Percentiles rank a stretch among this genome's conserved stretches.
Evolutionary conservation across 2,329 filamentous ascomycete genomes (phyloP).

Genomic region (Didymella exigua): DNA sequence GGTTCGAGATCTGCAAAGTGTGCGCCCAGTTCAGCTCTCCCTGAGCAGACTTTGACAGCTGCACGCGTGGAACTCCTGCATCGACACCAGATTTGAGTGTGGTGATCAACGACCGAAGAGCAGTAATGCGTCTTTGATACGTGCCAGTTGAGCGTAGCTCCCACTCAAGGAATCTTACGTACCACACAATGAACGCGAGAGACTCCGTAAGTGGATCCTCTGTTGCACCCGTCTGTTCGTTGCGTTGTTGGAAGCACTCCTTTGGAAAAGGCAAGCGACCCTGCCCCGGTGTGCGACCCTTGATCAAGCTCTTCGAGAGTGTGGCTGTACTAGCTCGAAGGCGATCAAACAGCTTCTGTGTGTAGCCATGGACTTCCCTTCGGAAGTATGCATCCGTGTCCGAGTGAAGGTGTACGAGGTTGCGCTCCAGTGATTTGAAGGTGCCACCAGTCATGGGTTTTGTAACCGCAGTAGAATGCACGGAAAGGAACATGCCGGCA

Average conservation of each 20-base stretch:
- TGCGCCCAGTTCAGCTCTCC: slow-evolving; percentile 59
- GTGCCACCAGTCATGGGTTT: slow-evolving; percentile 70
- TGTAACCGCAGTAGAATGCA: slow-evolving; percentile 75
- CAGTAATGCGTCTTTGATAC: slow-evolving; percentile 86
- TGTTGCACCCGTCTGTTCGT: background rate
- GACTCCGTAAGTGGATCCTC: slow-evolving; percentile 53
- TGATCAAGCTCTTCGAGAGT: slow-evolving; percentile 29
- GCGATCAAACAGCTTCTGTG: slow-evolving; percentile 77
- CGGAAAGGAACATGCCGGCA: slow-evolving; percentile 79
- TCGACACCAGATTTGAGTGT: slow-evolving; percentile 75
- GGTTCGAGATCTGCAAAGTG: slow-evolving; percentile 52
- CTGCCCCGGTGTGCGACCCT: slow-evolving; percentile 4
- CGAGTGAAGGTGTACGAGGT: slow-evolving; percentile 74
- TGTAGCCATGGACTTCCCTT: slow-evolving; percentile 76
- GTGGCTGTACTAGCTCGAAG: slow-evolving; percentile 53
- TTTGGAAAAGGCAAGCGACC: slow-evolving; percentile 28
- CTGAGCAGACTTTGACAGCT: slow-evolving; percentile 56
- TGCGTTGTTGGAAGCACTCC: slow-evolving; percentile 1
- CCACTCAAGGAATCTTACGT: slow-evolving; percentile 70
- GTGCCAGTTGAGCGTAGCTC: slow-evolving; percentile 83
- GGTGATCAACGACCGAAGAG: slow-evolving; percentile 71
- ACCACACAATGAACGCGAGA: slow-evolving; percentile 75
- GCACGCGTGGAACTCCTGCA: slow-evolving; percentile 45
- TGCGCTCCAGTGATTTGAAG: slow-evolving; percentile 66
- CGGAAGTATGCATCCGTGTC: slow-evolving; percentile 87